These are phyloP conservation scores for Fusarium poae DNA, from an alignment of 2,329 filamentous ascomycete genomes.

Conservation along the genomic window DNA sequence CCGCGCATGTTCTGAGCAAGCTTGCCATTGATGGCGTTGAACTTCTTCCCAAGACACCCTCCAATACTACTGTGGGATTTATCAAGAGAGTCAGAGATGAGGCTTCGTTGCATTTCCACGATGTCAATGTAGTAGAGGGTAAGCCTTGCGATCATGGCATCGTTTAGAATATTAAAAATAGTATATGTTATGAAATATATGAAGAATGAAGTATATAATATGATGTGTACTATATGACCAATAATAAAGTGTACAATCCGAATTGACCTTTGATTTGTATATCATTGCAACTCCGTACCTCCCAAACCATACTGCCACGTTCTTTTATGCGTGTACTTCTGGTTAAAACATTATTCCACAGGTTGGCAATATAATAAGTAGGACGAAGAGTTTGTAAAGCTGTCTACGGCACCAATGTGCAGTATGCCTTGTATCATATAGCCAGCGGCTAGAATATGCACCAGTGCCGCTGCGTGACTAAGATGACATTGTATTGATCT, in stretches of 20 bases:
- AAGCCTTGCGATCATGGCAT: constrained; percentile 48
- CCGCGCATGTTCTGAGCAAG: constrained; percentile 60
- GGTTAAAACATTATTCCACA: no score
- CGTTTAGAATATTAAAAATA: constrained; percentile 14
- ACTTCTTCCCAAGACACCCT: constrained; percentile 43
- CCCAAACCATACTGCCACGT: not conserved
- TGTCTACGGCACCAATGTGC: no score
- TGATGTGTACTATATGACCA: not conserved
- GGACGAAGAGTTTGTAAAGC: no score
- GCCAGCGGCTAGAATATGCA: no score
- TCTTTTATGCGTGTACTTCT: no score
- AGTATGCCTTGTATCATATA: no score
- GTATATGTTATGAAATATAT: not conserved
- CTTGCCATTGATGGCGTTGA: constrained; percentile 43
- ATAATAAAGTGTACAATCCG: rapidly evolving
- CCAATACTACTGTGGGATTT: constrained; percentile 34
- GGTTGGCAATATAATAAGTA: no score
- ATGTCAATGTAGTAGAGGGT: constrained; percentile 15
- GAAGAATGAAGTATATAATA: not conserved
- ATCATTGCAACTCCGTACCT: not conserved
- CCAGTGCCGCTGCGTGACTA: no score
- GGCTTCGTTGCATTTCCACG: constrained; percentile 40
- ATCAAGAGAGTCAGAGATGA: constrained; percentile 38
- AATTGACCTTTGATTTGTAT: not conserved
- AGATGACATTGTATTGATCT: no score